Conservation (phyloP, 306 rosid species). For the Prunus mongolica region DNA sequence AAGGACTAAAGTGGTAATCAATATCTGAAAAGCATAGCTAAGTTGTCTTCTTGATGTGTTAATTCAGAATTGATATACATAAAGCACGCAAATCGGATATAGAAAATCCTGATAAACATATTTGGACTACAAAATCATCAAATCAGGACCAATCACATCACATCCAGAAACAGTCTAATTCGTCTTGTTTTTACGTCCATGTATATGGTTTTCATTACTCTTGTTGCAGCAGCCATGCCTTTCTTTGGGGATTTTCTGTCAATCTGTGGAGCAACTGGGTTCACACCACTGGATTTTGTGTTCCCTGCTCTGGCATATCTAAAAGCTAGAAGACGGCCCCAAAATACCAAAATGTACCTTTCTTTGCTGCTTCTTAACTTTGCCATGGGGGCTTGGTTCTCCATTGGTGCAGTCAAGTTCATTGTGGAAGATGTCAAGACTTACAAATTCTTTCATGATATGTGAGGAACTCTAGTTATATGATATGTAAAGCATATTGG, state of each 20-base stretch:
- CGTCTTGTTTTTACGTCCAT: constrained; percentile 39
- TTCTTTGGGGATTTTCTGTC: constrained; percentile 73
- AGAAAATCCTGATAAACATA: not conserved
- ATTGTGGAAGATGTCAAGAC: constrained; percentile 56
- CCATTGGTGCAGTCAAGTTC: constrained; percentile 63
- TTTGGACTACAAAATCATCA: not conserved
- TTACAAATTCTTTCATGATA: constrained; percentile 64
- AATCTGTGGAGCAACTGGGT: constrained; percentile 72
- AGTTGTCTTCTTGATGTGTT: not conserved
- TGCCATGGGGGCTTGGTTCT: constrained; percentile 56
- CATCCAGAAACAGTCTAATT: constrained; percentile 21
- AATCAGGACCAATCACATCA: not conserved
- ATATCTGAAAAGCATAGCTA: not conserved
- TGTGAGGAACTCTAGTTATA: constrained; percentile 22
- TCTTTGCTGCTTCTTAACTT: constrained; percentile 48
- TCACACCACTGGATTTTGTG: constrained; percentile 69
- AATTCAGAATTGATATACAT: not conserved
- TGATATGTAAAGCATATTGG: not conserved
- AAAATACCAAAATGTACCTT: constrained; percentile 28
- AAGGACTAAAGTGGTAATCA: not conserved
- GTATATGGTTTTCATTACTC: constrained; percentile 51
- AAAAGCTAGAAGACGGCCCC: constrained; percentile 40
- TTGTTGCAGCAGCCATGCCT: constrained; percentile 65
- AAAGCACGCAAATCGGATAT: not conserved
- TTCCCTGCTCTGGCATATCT: constrained; percentile 72